These are phyloP conservation scores for Wickerhamomyces chambardii DNA, from an alignment of 805 yeast species.

Conservation along the genomic window DNA sequence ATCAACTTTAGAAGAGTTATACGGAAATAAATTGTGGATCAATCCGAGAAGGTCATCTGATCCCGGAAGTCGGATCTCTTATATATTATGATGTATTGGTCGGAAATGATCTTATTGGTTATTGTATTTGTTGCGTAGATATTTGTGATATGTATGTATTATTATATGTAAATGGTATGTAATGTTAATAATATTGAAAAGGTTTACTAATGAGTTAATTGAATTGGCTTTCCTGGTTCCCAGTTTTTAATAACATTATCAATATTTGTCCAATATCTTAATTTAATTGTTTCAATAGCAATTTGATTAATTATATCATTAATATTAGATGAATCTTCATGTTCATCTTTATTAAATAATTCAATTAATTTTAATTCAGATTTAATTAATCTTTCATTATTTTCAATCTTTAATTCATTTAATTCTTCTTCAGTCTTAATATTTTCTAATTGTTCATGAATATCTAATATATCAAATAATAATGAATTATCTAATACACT, in stretches of 20 bases:
- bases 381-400: constrained; percentile 42
- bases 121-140: no score
- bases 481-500: constrained; percentile 44
- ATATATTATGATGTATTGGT: no score
- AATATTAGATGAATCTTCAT: constrained; percentile 42
- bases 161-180: no score
- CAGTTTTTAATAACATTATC: constrained; percentile 67
- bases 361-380: constrained; percentile 35
- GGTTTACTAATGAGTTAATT: constrained; percentile 42
- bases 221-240: constrained; percentile 64
- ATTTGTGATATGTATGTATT: no score
- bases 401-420: constrained; percentile 39
- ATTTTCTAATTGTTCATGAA: constrained; percentile 75
- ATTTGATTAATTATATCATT: constrained; percentile 37
- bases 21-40: no score
- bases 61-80: no score
- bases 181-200: no score
- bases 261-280: constrained; percentile 82
- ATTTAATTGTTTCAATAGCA: constrained; percentile 54
- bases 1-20: no score
- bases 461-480: constrained; percentile 71
- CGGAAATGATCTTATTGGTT: no score
- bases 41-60: no score
- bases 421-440: constrained; percentile 53
- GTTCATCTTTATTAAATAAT: constrained; percentile 10